A percentile compares a stretch with the other conserved stretches of the same genome.
phyloP scores from a whole-genome alignment of 2,329 filamentous ascomycete species.

The Colletotrichum noveboracense region DNA sequence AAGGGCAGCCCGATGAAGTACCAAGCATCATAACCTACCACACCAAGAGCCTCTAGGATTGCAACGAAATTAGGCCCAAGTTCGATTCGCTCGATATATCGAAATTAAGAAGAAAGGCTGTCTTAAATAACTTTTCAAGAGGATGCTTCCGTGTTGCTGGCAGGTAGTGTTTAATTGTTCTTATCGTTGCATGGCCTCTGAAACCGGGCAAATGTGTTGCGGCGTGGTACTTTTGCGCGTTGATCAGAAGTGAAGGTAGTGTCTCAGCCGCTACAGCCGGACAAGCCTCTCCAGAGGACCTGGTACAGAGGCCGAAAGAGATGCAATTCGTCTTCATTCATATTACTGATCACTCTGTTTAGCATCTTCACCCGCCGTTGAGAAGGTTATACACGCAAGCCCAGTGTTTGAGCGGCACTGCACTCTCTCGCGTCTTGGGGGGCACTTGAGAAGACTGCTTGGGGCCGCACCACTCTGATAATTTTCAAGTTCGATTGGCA shows the following conservation, averaged over 20 bases:
- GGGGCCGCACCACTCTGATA: fast-evolving
- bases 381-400: background rate
- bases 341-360: fast-evolving
- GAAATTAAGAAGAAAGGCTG: background rate
- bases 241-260: background rate
- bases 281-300: background rate
- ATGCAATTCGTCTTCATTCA: background rate
- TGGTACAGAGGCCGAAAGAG: background rate
- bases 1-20: no score
- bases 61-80: fast-evolving
- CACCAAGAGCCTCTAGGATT: no score
- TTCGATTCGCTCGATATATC: background rate
- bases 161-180: background rate
- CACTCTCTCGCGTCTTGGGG: background rate
- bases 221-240: background rate
- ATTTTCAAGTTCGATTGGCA: background rate
- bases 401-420: fast-evolving
- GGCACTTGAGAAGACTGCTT: background rate
- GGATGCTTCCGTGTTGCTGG: background rate
- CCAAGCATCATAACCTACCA: no score
- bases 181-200: background rate
- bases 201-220: background rate
- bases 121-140: background rate
- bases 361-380: background rate
- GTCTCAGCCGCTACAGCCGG: background rate